These are phyloP conservation scores for Prunus padus DNA, from an alignment of 306 rosid genomes.

Conservation along the genomic window DNA sequence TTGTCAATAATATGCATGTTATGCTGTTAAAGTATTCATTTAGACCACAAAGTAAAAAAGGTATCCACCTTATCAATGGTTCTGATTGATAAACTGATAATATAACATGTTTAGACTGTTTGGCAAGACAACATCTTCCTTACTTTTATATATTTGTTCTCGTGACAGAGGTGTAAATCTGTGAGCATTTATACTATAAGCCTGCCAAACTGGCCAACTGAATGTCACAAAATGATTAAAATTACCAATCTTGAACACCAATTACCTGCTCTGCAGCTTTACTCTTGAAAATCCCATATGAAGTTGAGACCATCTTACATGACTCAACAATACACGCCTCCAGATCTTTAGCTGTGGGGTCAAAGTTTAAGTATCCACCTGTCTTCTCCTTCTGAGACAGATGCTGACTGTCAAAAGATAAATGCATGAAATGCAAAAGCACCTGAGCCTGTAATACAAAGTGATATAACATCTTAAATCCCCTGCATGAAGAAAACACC, in stretches of 20 bases:
- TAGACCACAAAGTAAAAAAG: background rate
- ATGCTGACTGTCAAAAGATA: constrained; percentile 37
- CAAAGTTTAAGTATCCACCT: constrained; percentile 31
- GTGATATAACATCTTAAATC: constrained; percentile 22
- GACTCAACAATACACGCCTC: constrained; percentile 71
- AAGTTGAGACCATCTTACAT: constrained; percentile 65
- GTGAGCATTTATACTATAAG: background rate
- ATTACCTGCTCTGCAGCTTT: constrained; percentile 82
- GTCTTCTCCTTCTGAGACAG: constrained; percentile 38
- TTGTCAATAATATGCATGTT: background rate
- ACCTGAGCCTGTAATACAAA: constrained; percentile 75
- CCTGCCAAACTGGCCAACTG: background rate
- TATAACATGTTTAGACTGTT: background rate
- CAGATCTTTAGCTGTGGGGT: constrained; percentile 47
- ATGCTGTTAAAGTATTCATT: background rate
- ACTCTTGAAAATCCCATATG: constrained; percentile 75
- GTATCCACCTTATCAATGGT: background rate
- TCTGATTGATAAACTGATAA: background rate
- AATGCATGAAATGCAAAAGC: constrained; percentile 70
- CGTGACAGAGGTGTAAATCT: background rate
- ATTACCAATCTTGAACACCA: background rate
- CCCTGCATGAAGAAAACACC: constrained; percentile 3
- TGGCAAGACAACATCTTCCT: background rate
- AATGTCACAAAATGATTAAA: background rate
- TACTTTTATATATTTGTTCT: background rate